A percentile compares a stretch with the other conserved stretches of the same genome.
phyloP scores from a whole-genome alignment of 1,139 yeast species.

The Yamadazyma sp. region DNA sequence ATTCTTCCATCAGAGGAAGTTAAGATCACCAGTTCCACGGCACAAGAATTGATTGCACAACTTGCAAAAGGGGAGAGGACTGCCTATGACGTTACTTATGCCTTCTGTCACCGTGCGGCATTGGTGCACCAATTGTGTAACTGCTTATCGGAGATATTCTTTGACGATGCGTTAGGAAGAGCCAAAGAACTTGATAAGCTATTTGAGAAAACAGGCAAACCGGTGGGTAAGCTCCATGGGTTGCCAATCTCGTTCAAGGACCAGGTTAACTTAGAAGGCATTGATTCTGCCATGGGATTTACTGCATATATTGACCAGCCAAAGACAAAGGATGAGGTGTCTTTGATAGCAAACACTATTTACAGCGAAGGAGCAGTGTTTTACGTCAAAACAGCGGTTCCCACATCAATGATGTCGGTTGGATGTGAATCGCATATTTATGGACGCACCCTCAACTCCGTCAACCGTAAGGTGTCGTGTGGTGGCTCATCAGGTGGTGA shows the following conservation, averaged over 20 bases:
- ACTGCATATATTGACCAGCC: constrained; percentile 28
- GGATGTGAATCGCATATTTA: constrained; percentile 30
- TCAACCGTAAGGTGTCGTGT: constrained; percentile 25
- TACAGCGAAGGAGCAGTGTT: constrained; percentile 13
- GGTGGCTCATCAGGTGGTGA: constrained; percentile 42
- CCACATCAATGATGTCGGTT: constrained; percentile 21
- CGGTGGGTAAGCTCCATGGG: constrained; percentile 34
- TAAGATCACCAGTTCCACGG: constrained; percentile 26
- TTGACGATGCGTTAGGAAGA: constrained; percentile 26
- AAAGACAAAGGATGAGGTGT: constrained; percentile 12
- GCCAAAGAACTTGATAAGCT: constrained; percentile 29
- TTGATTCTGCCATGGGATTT: constrained; percentile 46
- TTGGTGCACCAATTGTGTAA: constrained; percentile 44
- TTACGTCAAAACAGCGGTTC: constrained; percentile 3
- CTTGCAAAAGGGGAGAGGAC: constrained; percentile 11
- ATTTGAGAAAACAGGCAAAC: constrained; percentile 19
- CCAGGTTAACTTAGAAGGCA: constrained; percentile 32
- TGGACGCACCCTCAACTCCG: constrained; percentile 30
- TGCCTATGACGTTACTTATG: constrained; percentile 13
- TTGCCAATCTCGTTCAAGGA: constrained; percentile 41
- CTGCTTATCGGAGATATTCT: constrained; percentile 33
- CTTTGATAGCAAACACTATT: constrained; percentile 17
- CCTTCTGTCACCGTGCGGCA: constrained; percentile 31
- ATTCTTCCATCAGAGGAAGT: constrained; percentile 27
- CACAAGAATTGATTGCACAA: constrained; percentile 3